Percentiles rank a stretch among this genome's conserved stretches.
Evolutionary conservation across 2,329 filamentous ascomycete species (phyloP).

Genomic region (Endothia cerciana): DNA sequence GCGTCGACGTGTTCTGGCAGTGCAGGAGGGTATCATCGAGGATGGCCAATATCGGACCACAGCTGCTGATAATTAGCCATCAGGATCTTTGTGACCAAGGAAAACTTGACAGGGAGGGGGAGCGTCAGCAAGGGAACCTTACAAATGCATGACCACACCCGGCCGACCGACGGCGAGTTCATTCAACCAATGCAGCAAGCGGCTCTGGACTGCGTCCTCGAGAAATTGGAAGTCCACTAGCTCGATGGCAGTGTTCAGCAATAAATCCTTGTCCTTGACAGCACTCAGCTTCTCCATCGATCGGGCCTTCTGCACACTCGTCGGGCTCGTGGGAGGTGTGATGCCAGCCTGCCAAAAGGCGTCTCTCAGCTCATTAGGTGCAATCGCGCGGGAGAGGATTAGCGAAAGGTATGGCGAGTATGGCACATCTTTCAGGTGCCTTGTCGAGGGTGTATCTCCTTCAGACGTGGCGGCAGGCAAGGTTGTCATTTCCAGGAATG

Average conservation of each 20-base stretch:
- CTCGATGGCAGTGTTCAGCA: slow-evolving; percentile 66
- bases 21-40: slow-evolving; percentile 66
- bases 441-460: slow-evolving; percentile 32
- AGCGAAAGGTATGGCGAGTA: slow-evolving; percentile 64
- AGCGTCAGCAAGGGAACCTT: slow-evolving; percentile 38
- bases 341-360: slow-evolving; percentile 64
- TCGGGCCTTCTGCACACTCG: slow-evolving; percentile 44
- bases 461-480: slow-evolving; percentile 38
- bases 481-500: slow-evolving; percentile 60
- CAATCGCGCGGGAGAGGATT: slow-evolving; percentile 60
- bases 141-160: slow-evolving; percentile 62
- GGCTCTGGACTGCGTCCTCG: slow-evolving; percentile 64
- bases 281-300: slow-evolving; percentile 47
- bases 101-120: neutral
- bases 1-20: slow-evolving; percentile 62
- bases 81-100: neutral
- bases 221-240: slow-evolving; percentile 69
- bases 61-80: slow-evolving; percentile 42
- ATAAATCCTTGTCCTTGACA: slow-evolving; percentile 63
- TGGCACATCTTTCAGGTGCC: slow-evolving; percentile 38
- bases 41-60: slow-evolving; percentile 58
- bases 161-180: slow-evolving; percentile 59
- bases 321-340: slow-evolving; percentile 47
- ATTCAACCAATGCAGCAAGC: slow-evolving; percentile 63
- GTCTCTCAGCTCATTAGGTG: slow-evolving; percentile 64